A percentile compares a stretch with the other conserved stretches of the same genome.
Evolutionary conservation across 139 green algal genomes (phyloP).

Genomic region (Haematococcus lacustris): DNA sequence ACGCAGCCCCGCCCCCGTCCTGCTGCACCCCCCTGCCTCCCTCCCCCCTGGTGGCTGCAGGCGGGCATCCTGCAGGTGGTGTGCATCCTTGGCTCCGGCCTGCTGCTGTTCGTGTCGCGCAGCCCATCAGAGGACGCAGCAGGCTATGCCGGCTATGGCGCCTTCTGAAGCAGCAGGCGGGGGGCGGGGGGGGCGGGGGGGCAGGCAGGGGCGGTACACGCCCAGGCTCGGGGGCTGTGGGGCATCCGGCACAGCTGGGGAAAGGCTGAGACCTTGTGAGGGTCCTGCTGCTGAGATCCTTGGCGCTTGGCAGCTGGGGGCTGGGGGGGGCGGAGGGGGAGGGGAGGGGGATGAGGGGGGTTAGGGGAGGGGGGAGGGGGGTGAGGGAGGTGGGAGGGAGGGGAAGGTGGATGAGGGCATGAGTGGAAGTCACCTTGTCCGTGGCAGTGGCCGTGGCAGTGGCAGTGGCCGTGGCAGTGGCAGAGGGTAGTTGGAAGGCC

Average conservation of each 20-base stretch:
- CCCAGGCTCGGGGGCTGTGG: background rate
- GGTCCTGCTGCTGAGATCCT: no score
- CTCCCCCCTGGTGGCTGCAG: background rate
- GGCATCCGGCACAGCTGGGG: background rate
- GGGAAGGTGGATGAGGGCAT: no score
- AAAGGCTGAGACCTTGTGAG: background rate
- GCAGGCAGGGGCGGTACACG: background rate
- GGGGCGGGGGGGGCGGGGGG: no score
- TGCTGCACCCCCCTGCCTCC: background rate
- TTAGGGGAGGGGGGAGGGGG: no score
- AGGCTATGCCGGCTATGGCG: constrained; percentile 6
- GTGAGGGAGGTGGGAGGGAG: no score
- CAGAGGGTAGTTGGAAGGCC: no score
- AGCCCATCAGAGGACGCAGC: constrained; percentile 26
- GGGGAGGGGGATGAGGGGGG: no score
- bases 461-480: no score
- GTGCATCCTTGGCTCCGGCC: constrained; percentile 58
- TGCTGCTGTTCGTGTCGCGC: constrained; percentile 70
- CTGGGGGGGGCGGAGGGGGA: no score
- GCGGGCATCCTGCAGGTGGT: constrained; percentile 46
- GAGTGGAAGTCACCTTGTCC: no score
- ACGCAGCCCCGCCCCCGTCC: background rate
- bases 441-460: no score
- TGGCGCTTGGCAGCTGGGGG: no score
- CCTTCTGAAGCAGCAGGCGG: background rate